Conservation (phyloP, 2,329 filamentous ascomycete species). For the Leptographium radiaticola region DNA sequence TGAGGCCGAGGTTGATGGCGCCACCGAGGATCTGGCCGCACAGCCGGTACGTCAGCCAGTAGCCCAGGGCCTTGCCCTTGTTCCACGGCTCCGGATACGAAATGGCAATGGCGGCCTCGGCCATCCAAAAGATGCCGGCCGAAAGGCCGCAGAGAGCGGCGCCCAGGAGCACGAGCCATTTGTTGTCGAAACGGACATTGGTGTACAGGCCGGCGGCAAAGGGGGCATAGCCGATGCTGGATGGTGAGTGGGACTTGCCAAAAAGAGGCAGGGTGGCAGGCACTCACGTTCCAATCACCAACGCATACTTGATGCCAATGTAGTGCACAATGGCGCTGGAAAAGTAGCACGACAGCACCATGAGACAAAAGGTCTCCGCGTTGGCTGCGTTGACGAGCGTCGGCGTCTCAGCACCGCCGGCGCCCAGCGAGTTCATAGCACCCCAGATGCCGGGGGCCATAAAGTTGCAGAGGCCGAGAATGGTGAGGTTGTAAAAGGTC, state of each 20-base stretch:
- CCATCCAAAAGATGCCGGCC: constrained; percentile 64
- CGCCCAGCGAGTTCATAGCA: constrained; percentile 61
- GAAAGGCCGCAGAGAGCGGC: constrained; percentile 57
- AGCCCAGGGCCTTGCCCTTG: constrained; percentile 49
- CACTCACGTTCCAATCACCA: constrained; percentile 55
- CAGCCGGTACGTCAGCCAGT: constrained; percentile 45
- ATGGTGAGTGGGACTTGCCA: neutral
- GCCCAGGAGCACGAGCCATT: constrained; percentile 57
- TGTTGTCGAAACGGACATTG: constrained; percentile 55
- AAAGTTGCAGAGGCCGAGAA: constrained; percentile 59
- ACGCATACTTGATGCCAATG: constrained; percentile 56
- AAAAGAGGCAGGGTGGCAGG: neutral
- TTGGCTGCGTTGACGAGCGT: constrained; percentile 59
- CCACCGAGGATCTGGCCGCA: constrained; percentile 58
- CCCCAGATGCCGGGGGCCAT: constrained; percentile 60
- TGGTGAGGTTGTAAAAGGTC: constrained; percentile 59
- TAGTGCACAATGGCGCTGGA: constrained; percentile 48
- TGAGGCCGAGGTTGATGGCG: constrained; percentile 57
- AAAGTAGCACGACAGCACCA: constrained; percentile 55
- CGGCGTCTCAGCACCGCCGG: constrained; percentile 51
- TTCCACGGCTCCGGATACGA: constrained; percentile 60
- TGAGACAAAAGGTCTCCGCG: constrained; percentile 49
- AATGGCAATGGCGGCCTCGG: constrained; percentile 60
- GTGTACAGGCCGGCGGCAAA: constrained; percentile 59
- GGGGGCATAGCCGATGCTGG: constrained; percentile 49